Base-by-base conservation (phyloP, 1,284 basidiomycete species). In the Cryptococcus maquisensis region DNA sequence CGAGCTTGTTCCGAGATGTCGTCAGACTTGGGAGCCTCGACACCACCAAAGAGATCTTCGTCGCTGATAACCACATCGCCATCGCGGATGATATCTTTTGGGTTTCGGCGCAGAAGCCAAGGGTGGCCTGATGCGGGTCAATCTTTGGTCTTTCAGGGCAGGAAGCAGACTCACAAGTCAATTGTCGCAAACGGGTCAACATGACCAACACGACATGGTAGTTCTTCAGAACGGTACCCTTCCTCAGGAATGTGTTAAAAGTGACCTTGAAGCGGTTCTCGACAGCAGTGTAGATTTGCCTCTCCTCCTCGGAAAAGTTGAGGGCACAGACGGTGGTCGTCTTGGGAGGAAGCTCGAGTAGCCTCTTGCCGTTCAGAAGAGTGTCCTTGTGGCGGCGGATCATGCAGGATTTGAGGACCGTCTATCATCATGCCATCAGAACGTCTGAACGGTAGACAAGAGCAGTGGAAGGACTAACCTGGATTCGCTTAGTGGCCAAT, bases 171-270 rank as follows among this genome's bases (percentile, higher is more conserved):
- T 50, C 28, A 57, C 66, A 64, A 42, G 61, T 64, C 12, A 65
- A 57, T 45, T 71, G 70, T 39, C 68, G 60, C 7, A 73, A 64
- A 3, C 73, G 67, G 7, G 71, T 65, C 12, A 76, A 60, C 57
- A 75, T 67, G 21, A 66, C 66, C 5, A 76, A 56, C 6, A 76
- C 61, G 32, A 64, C 55, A 10, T 54, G 55, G 57, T 71, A 71
- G 55, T 74, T 61, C 59, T 77, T 77, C 54, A 78, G 57, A 9
- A 78, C 67, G 0, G 74, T 76, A 60, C 65, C 66, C 28, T 51
- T 58, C 38, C 63, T 56, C 43, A 76, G 64, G 61, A 66, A 77
- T 50, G 68, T 68, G 57, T 76, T 75, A 57, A 77, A 75, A 8
- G 62, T 59, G 15, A 74, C 56, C 37, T 63, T 57, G 28, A 69